phyloP scores from a whole-genome alignment of 139 green algal genomes.

The Chlorella sp. region DNA sequence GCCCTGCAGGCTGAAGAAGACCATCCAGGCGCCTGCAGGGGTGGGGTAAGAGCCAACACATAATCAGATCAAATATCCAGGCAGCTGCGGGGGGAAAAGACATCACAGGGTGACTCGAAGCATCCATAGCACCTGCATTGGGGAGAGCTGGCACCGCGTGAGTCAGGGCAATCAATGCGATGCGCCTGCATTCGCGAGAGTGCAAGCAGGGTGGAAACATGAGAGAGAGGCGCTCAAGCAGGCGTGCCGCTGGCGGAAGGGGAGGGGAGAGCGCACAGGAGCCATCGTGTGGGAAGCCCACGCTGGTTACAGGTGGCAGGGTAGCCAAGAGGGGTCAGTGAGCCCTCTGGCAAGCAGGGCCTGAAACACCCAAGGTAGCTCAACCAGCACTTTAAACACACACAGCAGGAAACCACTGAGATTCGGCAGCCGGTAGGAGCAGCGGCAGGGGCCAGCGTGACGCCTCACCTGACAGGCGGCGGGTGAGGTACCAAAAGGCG shows the following conservation, averaged over 20 bases:
- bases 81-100: neutral
- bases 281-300: too few species aligned
- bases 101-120: neutral
- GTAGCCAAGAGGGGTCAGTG: too few species aligned
- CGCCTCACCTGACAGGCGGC: constrained; percentile 2
- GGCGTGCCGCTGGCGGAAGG: too few species aligned
- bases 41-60: neutral
- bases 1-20: constrained; percentile 18
- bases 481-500: neutral
- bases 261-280: too few species aligned
- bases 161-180: neutral
- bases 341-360: too few species aligned
- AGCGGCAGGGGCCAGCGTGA: neutral
- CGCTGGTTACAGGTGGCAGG: too few species aligned
- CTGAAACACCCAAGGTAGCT: too few species aligned
- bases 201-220: too few species aligned
- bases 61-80: neutral
- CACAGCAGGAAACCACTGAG: too few species aligned
- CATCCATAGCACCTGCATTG: neutral
- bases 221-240: too few species aligned
- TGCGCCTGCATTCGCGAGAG: neutral
- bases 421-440: neutral
- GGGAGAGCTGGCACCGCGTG: neutral
- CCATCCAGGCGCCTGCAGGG: constrained; percentile 6
- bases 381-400: too few species aligned